These are phyloP conservation scores for Scorias spongiosa DNA, from an alignment of 2,329 filamentous ascomycete genomes.

Conservation along the genomic window DNA sequence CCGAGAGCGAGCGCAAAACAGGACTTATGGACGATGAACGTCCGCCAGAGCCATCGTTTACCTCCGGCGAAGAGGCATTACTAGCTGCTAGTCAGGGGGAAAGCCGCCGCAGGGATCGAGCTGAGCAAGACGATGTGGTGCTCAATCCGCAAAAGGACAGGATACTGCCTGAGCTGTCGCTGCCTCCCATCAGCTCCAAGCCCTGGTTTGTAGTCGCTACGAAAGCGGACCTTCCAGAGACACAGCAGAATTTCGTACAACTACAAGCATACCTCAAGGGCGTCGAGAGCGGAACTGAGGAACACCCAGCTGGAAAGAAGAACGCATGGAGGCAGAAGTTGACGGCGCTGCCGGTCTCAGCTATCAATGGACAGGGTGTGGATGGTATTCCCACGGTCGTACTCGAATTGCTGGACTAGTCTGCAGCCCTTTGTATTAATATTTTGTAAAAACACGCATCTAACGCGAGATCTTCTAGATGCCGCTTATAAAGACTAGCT, in stretches of 20 bases:
- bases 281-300: constrained; percentile 45
- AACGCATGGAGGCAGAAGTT: constrained; percentile 45
- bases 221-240: constrained; percentile 71
- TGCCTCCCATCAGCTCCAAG: constrained; percentile 73
- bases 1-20: constrained; percentile 39
- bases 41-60: constrained; percentile 22
- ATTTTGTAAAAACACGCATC: too few relatives aligned
- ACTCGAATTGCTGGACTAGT: constrained; percentile 47
- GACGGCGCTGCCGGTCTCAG: constrained; percentile 70
- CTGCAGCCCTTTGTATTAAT: too few relatives aligned
- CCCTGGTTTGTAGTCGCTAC: constrained; percentile 95
- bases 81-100: constrained; percentile 1
- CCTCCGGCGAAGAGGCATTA: constrained; percentile 3
- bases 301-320: constrained; percentile 57
- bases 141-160: constrained; percentile 10
- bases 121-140: constrained; percentile 11
- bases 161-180: constrained; percentile 30
- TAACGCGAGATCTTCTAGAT: too few relatives aligned
- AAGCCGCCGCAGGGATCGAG: background rate
- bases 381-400: constrained; percentile 59
- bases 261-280: constrained; percentile 56
- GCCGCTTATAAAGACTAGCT: too few relatives aligned
- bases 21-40: constrained; percentile 22
- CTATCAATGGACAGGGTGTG: constrained; percentile 74
- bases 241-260: constrained; percentile 58